These are phyloP conservation scores for Cucurbita pepo DNA, from an alignment of 306 rosid genomes.

Conservation along the genomic window DNA sequence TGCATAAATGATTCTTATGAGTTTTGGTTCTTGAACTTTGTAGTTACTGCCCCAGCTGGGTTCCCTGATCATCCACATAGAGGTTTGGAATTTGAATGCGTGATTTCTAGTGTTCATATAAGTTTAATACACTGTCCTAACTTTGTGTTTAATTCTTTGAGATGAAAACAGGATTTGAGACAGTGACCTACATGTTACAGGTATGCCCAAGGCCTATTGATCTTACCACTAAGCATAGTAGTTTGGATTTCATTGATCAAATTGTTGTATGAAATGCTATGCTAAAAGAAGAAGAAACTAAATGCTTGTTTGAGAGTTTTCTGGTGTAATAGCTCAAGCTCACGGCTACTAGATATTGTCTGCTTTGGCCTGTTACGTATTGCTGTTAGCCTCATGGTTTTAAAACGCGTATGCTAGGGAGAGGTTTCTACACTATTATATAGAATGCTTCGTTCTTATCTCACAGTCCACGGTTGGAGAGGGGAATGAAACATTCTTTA, in stretches of 20 bases:
- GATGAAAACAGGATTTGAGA: constrained; percentile 71
- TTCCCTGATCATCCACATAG: constrained; percentile 98
- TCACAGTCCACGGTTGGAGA: too few species aligned
- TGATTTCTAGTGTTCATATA: neutral
- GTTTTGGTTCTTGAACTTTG: constrained; percentile 4
- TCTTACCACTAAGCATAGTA: neutral
- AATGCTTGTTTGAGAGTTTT: neutral
- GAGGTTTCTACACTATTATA: too few species aligned
- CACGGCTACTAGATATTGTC: too few species aligned
- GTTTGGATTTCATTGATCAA: neutral
- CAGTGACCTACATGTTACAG: constrained; percentile 98
- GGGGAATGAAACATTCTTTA: too few species aligned
- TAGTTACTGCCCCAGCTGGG: constrained; percentile 94
- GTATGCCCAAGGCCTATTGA: constrained; percentile 20
- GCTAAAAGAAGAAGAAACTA: neutral
- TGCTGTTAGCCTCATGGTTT: too few species aligned
- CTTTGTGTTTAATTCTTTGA: constrained; percentile 1
- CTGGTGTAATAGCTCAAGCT: too few species aligned
- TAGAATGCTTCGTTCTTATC: too few species aligned
- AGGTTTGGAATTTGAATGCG: constrained; percentile 26
- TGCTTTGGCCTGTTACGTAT: too few species aligned
- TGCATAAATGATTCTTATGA: neutral
- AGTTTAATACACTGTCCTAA: neutral
- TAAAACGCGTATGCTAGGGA: too few species aligned
- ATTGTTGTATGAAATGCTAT: neutral